These are phyloP conservation scores for Pleurotus eryngii DNA, from an alignment of 768 basidiomycete species.

Conservation along the genomic window DNA sequence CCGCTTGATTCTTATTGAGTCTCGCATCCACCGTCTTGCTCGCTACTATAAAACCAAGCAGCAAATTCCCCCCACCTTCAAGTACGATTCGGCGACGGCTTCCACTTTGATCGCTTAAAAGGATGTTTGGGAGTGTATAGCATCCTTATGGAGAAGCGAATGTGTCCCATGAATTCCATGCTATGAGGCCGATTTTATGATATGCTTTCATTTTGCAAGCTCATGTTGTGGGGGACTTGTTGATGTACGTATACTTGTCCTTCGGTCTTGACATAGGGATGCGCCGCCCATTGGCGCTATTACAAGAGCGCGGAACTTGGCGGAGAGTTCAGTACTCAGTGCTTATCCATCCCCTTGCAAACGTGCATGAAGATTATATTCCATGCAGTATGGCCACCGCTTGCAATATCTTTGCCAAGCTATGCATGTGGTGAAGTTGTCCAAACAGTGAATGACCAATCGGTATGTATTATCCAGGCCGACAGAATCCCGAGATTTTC, in stretches of 20 bases:
- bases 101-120: slow-evolving; percentile 82
- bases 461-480: no score
- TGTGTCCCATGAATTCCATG: background rate
- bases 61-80: slow-evolving; percentile 97
- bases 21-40: slow-evolving; percentile 94
- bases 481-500: no score
- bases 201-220: background rate
- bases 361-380: no score
- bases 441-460: no score
- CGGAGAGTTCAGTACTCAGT: no score
- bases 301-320: no score
- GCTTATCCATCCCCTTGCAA: no score
- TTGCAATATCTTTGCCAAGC: no score
- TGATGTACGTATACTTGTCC: background rate
- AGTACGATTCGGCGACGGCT: slow-evolving; percentile 95
- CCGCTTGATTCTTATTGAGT: slow-evolving; percentile 98
- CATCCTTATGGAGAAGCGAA: background rate
- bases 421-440: no score
- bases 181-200: background rate
- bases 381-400: no score
- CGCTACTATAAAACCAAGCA: slow-evolving; percentile 99
- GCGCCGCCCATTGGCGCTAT: no score
- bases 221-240: background rate
- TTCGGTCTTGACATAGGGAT: background rate
- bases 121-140: background rate